A percentile compares a stretch with the other conserved stretches of the same genome.
Evolutionary conservation across 2,329 filamentous ascomycete species (phyloP).

Genomic region (Graphilbum fragrans): DNA sequence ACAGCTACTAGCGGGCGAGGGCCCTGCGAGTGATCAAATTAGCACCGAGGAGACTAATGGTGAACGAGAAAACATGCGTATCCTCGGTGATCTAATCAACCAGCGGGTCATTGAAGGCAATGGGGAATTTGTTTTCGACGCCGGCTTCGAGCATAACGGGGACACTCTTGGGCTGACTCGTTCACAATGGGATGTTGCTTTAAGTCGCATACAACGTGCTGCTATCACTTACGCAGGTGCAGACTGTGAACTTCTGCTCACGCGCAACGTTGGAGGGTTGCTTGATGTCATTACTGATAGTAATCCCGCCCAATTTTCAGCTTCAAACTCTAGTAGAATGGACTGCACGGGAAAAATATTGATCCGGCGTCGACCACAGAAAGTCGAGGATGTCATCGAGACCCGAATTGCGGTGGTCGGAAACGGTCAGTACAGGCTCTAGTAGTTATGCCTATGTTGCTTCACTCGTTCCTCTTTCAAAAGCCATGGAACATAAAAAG

Average conservation of each 20-base stretch:
- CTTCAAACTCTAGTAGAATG: not conserved
- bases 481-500: conserved; percentile 15
- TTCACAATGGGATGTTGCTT: conserved; percentile 63
- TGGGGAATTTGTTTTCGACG: conserved; percentile 81
- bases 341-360: conserved; percentile 78
- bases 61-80: too few species aligned
- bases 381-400: conserved; percentile 82
- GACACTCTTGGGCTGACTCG: conserved; percentile 69
- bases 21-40: conserved; percentile 17
- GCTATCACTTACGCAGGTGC: conserved; percentile 50
- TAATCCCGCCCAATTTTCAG: too few species aligned
- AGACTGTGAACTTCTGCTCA: conserved; percentile 72
- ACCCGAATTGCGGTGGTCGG: conserved; percentile 93
- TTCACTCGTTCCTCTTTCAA: too few species aligned
- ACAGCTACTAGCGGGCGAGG: conserved; percentile 53
- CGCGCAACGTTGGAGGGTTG: conserved; percentile 76
- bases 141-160: conserved; percentile 83
- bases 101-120: conserved; percentile 68
- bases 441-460: too few species aligned
- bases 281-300: conserved; percentile 51
- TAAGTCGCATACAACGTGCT: conserved; percentile 52
- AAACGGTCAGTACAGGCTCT: conserved; percentile 47
- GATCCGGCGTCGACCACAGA: conserved; percentile 60
- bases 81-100: conserved; percentile 54
- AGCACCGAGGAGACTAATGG: conserved; percentile 44